Evolutionary conservation across 176 grass and related monocot species (phyloP), one percentile per base, ranked within the genome.

Genomic region (Avena sativa): DNA sequence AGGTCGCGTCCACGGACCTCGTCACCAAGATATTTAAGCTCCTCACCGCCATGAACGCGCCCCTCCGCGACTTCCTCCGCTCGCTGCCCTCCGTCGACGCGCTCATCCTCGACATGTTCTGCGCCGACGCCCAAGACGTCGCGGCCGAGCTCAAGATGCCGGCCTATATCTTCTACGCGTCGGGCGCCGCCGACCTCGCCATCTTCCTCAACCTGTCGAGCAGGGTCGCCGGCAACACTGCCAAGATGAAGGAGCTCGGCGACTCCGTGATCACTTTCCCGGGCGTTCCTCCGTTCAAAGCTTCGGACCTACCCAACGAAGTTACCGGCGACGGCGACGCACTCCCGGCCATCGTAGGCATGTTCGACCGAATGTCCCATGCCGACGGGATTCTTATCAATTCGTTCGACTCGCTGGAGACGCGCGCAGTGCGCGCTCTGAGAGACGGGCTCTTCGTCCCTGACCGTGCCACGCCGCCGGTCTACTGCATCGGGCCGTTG

Each of bases 91-190:
- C 78, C 17, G 43, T 91, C 1, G 19, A 82, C 84, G 87, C 92
- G 48, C 69, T 94, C 56, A 66, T 94, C 57, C 7, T 89, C 85
- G 92, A 94, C 88, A 91, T 92, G 84, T 94, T 94, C 78, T 86
- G 84, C 81, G 13, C 2, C 8, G 81, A 70, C 63, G 64, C 89
- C 2, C 49, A 74, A 1, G 81, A 82, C 16, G 87, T 91, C 46
- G 89, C 89, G 0, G 44, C 67, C 1, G 85, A 87, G 79, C 85
- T 93, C 81, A 12, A 25, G 2, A 26, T 92, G 2, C 92, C 89
- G 6, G 86, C 19, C 58, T 89, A 91, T 85, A 20, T 62, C 48
- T 91, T 82, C 86, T 58, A 20, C 46, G n/a, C 89, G 53, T 82
- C 87, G 20, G 61, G 25, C 50, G 89, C 87, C 28, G 11, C 28